Percentiles rank a stretch among this genome's conserved stretches.
These are phyloP conservation scores for Decorospora gaudefroyi DNA, from an alignment of 2,329 filamentous ascomycete species.

Conservation along the genomic window DNA sequence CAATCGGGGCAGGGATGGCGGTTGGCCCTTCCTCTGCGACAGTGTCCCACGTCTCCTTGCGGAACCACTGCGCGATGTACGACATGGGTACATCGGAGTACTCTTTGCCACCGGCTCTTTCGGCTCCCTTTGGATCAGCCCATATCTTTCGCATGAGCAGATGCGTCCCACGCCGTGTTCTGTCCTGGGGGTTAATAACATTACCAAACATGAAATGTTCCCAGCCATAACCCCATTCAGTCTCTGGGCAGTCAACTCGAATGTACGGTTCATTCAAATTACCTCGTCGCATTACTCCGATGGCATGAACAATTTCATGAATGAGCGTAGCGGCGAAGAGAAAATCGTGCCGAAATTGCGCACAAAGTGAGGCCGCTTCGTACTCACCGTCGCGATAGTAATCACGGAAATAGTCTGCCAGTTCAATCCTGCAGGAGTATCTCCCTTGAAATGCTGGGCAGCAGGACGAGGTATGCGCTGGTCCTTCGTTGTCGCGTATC, in stretches of 20 bases:
- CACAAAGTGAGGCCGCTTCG: conserved; percentile 26
- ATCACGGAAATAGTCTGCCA: conserved; percentile 24
- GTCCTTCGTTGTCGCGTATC: conserved; percentile 1
- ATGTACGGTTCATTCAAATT: conserved; percentile 35
- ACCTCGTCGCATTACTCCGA: conserved; percentile 41
- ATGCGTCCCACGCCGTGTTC: conserved; percentile 18
- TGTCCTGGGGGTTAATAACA: conserved; percentile 40
- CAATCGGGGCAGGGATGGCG: conserved; percentile 25
- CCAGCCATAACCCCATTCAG: conserved; percentile 45
- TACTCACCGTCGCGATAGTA: conserved; percentile 33
- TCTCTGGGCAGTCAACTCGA: conserved; percentile 28
- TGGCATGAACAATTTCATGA: conserved; percentile 44
- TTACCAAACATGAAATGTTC: conserved; percentile 46
- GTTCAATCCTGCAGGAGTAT: conserved; percentile 27
- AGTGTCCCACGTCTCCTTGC: conserved; percentile 37
- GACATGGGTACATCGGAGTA: conserved; percentile 40
- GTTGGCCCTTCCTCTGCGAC: conserved; percentile 28
- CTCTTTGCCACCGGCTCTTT: conserved; percentile 32
- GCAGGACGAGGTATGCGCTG: conserved; percentile 16
- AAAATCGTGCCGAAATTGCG: conserved; percentile 44
- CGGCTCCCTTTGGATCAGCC: conserved; percentile 20
- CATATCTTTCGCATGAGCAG: conserved; percentile 40
- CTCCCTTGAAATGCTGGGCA: conserved; percentile 20
- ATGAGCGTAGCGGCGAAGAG: conserved; percentile 37
- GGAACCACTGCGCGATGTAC: conserved; percentile 47